Percentiles rank a stretch among this genome's conserved stretches.
Conservation (phyloP, 805 yeast species). For the Barnettozyma californica region DNA sequence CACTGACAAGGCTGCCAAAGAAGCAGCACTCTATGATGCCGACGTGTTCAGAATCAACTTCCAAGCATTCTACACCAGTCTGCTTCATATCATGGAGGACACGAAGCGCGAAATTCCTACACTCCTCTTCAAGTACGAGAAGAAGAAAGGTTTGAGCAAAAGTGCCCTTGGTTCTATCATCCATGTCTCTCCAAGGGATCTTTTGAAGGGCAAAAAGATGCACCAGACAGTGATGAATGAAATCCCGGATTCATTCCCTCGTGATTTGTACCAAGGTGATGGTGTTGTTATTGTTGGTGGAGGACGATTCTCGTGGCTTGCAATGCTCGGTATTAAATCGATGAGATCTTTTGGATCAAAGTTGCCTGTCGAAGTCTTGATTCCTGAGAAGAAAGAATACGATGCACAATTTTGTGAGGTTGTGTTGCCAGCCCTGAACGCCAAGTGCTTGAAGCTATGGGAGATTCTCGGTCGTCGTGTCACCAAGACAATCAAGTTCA, state of each 20-base stretch:
- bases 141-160: background rate
- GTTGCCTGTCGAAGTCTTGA: constrained; percentile 1
- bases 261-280: constrained; percentile 2
- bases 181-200: background rate
- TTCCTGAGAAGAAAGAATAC: background rate
- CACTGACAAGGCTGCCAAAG: background rate
- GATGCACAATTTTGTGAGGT: constrained; percentile 2
- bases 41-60: background rate
- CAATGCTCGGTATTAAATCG: background rate
- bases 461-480: background rate
- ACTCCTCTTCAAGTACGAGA: background rate
- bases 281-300: constrained; percentile 1
- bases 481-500: background rate
- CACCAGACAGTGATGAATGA: background rate
- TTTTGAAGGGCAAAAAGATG: background rate
- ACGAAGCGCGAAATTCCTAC: background rate
- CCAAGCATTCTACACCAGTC: background rate
- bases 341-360: background rate
- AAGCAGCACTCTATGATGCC: background rate
- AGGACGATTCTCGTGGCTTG: background rate
- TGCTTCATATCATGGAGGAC: background rate
- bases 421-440: background rate
- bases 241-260: background rate
- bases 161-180: background rate
- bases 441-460: constrained; percentile 1